Base-by-base conservation (phyloP, 1,139 yeast species). In the Hemisphaericaspora xylanilytica region DNA sequence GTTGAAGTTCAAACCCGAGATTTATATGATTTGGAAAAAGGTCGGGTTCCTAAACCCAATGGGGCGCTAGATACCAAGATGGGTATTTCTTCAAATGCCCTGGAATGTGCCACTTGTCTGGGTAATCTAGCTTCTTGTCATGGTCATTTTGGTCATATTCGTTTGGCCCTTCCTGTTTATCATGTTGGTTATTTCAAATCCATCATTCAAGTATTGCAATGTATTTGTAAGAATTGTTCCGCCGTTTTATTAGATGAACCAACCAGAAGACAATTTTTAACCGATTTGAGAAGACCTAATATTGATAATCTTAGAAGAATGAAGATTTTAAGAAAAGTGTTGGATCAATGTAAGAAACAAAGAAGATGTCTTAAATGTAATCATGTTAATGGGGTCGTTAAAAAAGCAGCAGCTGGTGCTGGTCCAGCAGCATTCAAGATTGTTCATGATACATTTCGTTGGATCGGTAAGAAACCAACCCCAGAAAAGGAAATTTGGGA, bases 131-230 rank as follows among this genome's bases (percentile, higher is more conserved):
- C 96, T 0, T 79, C 95, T 1, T 94, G 99, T 60, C 97, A 92
- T 63, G 99, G 99, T 39, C 99, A 94, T 65, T 94, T 94, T 60
- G 99, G 99, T 32, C 96, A 94, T 56, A 80, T 94, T 47, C 79
- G 88, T 50, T 73, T 94, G 39, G 96, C 97, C 0, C 70, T 94
- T 36, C 99, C 99, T 2, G 97, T 90, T 13, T 94, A 92, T 66
- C 98, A 94, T 58, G 95, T 92, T 33, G 99, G 99, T 5, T 94
- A 89, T 59, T 92, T 94, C 73, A 92, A 90, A 60, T 83, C 94
- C 29, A 86, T 88, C 28, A 86, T 94, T 48, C 85, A 82, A 54
- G 90, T 94, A 37, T 67, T 94, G 41, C 98, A 94, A 61, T 80
- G 87, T 43, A 83, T 94, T 47, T 94, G 99, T 71, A 94, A 94